Base-by-base conservation (phyloP, 352 stramenopile species). In the Phytophthora fragariaefolia region DNA sequence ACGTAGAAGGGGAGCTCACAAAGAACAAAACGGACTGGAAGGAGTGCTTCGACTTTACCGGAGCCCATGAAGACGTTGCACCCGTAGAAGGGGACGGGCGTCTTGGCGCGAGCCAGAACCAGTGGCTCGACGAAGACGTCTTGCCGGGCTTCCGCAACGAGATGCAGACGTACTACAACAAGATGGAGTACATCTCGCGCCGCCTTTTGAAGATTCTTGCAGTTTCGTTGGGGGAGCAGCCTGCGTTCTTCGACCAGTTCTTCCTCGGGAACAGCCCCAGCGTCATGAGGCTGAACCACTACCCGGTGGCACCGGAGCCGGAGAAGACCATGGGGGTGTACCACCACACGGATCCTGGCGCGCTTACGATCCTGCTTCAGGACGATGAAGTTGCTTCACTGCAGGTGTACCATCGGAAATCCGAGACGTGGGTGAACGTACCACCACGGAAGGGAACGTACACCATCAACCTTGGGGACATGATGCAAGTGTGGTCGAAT, bases 1-100 rank as follows among this genome's bases (percentile, higher is more conserved):
- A 91, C 71, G 98, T 97, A 75, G 91, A 98, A 63, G 85, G 97
- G 65, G 96, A 98, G 66, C 76, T 98, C 28, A 98, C 95, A 38
- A 98, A 98, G 79, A 91, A 97, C 71, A 93, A 87, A 55, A 79
- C 73, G 23, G 95, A 98, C 75, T 98, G 90, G 90, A 98, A 98
- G 50, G 85, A 98, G 66, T 77, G 69, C 10, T 77, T 97, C 13
- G 93, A 98, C 80, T 82, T 83, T 47, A 68, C 71, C 15, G 78
- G 78, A 1, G 71, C 20, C 1, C 65, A 82, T 12, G 77, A 88
- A 17, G 77, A 88, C 27, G 71, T 62, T 2, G 46, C 71, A 1
- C 71, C 85, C 6, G 18, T 18, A 8, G 63, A 90, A 18, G 65
- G 82, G 40, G 57, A 75, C 38, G 90, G 93, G 74, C 73, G 83